phyloP scores from a whole-genome alignment of 495 filamentous ascomycete species.

The Talaromyces adpressus region DNA sequence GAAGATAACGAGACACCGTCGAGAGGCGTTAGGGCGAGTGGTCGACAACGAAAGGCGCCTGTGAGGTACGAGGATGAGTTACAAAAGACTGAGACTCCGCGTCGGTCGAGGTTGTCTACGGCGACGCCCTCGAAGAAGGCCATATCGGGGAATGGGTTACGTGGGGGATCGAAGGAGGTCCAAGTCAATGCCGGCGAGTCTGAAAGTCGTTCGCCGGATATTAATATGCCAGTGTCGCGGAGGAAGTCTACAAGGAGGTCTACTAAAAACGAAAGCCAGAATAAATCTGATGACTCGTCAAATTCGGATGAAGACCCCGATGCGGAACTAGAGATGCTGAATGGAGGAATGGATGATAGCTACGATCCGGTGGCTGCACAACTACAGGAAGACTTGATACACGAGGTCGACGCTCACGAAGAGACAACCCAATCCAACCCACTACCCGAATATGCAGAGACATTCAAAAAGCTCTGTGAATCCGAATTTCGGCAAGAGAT shows the following conservation, averaged over 20 bases:
- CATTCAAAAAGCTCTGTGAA: conserved; percentile 25
- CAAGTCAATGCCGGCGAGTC: conserved; percentile 6
- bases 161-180: conserved; percentile 14
- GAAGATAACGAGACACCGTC: conserved; percentile 19
- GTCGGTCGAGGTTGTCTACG: conserved; percentile 18
- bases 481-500: conserved; percentile 28
- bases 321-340: conserved; percentile 11
- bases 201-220: neutral
- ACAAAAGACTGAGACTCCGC: conserved; percentile 11
- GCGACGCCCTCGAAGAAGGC: conserved; percentile 17
- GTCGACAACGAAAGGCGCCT: conserved; percentile 34
- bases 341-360: conserved; percentile 16
- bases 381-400: conserved; percentile 29
- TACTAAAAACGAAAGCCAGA: conserved; percentile 20
- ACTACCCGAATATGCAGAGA: conserved; percentile 31
- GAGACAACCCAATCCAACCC: conserved; percentile 15
- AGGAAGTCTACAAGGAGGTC: conserved; percentile 6
- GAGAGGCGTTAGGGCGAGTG: conserved; percentile 28
- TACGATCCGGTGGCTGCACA: conserved; percentile 38
- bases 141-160: conserved; percentile 18
- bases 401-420: conserved; percentile 16
- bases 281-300: conserved; percentile 20
- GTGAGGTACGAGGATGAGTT: conserved; percentile 28
- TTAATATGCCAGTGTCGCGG: conserved; percentile 1
- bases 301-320: conserved; percentile 10